Conservation (phyloP, 129 eudicot genomes). For the Tanacetum coccineum region DNA sequence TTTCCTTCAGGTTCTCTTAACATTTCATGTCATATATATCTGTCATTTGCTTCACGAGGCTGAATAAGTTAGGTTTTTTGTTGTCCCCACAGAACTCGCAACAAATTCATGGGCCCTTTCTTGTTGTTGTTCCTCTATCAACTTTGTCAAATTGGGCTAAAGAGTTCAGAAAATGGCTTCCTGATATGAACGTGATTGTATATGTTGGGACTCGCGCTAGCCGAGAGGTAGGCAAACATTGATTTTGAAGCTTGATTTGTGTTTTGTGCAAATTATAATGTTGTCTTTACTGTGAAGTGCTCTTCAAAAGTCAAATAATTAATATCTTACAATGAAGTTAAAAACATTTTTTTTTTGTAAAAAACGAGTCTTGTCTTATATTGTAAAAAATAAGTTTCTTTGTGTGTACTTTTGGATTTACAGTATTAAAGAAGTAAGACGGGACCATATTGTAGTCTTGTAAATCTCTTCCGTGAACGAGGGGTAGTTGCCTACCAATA, state of each 20-base stretch:
- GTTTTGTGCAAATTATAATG: background rate
- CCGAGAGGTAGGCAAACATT: constrained; percentile 70
- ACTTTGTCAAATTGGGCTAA: constrained; percentile 99
- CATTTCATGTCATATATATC: constrained; percentile 5
- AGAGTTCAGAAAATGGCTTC: constrained; percentile 97
- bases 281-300: background rate
- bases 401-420: background rate
- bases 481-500: background rate
- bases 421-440: background rate
- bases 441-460: constrained; percentile 2
- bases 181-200: constrained; percentile 82
- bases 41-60: constrained; percentile 11
- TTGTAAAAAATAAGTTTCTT: background rate
- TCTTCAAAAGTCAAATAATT: no score
- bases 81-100: constrained; percentile 67
- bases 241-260: constrained; percentile 1
- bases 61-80: constrained; percentile 15
- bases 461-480: background rate
- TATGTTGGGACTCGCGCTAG: constrained; percentile 99
- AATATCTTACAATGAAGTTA: background rate
- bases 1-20: constrained; percentile 65
- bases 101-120: constrained; percentile 96
- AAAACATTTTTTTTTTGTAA: background rate
- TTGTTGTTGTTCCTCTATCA: constrained; percentile 97
- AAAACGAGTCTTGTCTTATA: background rate